Conservation (phyloP, 352 stramenopile genomes). For the Pythium folliculosum region DNA sequence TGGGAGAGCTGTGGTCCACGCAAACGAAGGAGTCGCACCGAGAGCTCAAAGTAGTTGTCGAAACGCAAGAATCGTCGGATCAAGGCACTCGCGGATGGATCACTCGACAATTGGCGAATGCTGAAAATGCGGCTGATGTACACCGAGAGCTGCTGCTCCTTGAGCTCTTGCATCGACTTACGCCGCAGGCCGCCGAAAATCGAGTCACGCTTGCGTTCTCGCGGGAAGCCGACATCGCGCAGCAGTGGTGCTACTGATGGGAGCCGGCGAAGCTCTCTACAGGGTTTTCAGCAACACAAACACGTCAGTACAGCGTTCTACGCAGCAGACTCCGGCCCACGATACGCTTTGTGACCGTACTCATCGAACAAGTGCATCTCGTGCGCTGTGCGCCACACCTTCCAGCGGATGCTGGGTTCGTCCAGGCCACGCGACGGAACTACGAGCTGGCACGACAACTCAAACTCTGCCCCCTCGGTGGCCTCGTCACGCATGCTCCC, state of each 20-base stretch:
- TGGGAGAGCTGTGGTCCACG: neutral
- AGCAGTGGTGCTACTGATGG: conserved; percentile 41
- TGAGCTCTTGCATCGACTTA: conserved; percentile 65
- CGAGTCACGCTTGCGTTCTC: conserved; percentile 73
- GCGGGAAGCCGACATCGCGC: conserved; percentile 59
- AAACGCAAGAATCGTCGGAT: conserved; percentile 64
- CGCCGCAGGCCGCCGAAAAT: conserved; percentile 69
- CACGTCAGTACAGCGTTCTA: neutral
- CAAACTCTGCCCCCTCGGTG: conserved; percentile 65
- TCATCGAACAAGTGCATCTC: conserved; percentile 74
- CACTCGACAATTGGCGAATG: conserved; percentile 8
- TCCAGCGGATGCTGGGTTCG: conserved; percentile 79
- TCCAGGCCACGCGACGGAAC: conserved; percentile 50
- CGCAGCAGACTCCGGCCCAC: too few species aligned
- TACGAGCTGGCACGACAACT: conserved; percentile 71
- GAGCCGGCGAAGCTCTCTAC: conserved; percentile 55
- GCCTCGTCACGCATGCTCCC: conserved; percentile 59
- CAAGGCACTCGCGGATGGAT: conserved; percentile 17
- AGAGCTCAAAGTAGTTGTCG: conserved; percentile 68
- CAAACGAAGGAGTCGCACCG: conserved; percentile 31
- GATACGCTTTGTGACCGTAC: conserved; percentile 32
- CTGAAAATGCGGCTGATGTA: conserved; percentile 56
- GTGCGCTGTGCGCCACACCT: conserved; percentile 69
- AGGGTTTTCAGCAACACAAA: neutral
- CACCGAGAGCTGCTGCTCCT: conserved; percentile 68